Conservation (phyloP, 495 filamentous ascomycete genomes). For the Acidomyces sp. region DNA sequence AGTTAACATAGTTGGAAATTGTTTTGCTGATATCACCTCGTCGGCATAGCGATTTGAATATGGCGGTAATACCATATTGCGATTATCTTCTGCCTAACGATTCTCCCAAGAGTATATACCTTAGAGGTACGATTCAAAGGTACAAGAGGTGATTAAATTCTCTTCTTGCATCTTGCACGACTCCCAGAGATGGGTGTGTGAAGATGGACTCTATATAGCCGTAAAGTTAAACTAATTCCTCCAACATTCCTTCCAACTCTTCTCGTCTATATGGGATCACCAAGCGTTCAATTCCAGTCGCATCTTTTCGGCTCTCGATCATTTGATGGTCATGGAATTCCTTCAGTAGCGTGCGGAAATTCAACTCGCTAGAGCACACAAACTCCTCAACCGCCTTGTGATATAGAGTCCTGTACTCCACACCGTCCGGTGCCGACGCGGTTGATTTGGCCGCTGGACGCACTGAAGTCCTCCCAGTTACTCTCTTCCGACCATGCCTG, state of each 20-base stretch:
- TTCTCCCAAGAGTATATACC: too few relatives aligned
- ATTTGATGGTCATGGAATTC: constrained; percentile 98
- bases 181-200: too few relatives aligned
- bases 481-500: background rate
- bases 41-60: too few relatives aligned
- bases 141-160: too few relatives aligned
- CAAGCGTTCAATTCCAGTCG: constrained; percentile 67
- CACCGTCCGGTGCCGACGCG: constrained; percentile 32
- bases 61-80: too few relatives aligned
- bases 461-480: too few relatives aligned
- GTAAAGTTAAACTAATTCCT: constrained; percentile 40
- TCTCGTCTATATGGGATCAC: constrained; percentile 76
- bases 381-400: constrained; percentile 94
- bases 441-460: constrained; percentile 18
- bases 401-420: constrained; percentile 85
- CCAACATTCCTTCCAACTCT: constrained; percentile 78
- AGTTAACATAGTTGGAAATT: too few relatives aligned
- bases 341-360: constrained; percentile 82
- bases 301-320: constrained; percentile 76
- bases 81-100: too few relatives aligned
- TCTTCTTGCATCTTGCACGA: too few relatives aligned
- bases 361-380: constrained; percentile 91
- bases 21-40: too few relatives aligned
- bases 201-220: too few relatives aligned
- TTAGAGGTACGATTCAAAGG: too few relatives aligned